Percentiles rank a stretch among this genome's conserved stretches.
Conservation (phyloP, 2,329 filamentous ascomycete genomes). For the Colletotrichum orchidophilum region DNA sequence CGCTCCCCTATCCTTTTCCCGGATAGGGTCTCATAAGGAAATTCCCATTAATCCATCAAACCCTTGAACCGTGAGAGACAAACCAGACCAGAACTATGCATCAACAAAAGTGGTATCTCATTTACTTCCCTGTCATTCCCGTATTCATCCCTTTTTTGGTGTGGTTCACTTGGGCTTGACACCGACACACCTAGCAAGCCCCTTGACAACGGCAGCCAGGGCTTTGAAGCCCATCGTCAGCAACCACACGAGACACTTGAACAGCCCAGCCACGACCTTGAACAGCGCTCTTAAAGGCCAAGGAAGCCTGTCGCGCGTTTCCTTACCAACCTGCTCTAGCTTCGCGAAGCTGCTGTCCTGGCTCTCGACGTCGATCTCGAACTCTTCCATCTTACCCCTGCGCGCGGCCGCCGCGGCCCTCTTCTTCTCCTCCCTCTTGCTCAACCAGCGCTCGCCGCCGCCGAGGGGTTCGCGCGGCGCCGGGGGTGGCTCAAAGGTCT, state of each 20-base stretch:
- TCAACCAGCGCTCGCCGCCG: conserved; percentile 40
- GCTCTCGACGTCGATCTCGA: conserved; percentile 72
- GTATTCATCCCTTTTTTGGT: not conserved
- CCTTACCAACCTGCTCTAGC: conserved; percentile 44
- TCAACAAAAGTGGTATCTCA: conserved; percentile 31
- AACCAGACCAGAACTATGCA: not conserved
- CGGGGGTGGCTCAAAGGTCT: conserved; percentile 69
- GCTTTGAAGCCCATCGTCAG: conserved; percentile 66
- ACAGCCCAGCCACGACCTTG: conserved; percentile 60
- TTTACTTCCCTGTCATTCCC: conserved; percentile 3
- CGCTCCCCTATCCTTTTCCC: conserved; percentile 17
- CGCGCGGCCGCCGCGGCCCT: conserved; percentile 33
- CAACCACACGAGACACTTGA: conserved; percentile 68
- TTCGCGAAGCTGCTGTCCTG: conserved; percentile 60
- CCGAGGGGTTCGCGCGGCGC: conserved; percentile 37
- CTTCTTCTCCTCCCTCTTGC: conserved; percentile 39
- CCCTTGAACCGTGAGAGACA: not conserved
- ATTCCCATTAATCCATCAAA: conserved; percentile 18
- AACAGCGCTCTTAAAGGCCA: conserved; percentile 58
- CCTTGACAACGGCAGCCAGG: conserved; percentile 58
- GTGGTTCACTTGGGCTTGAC: conserved; percentile 22
- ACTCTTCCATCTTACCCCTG: conserved; percentile 60
- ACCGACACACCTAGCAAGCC: conserved; percentile 60
- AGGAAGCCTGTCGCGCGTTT: conserved; percentile 59
- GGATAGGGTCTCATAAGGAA: conserved; percentile 17